phyloP scores from a whole-genome alignment of 192 early-diverging fungal genomes.

The Entrophospora sp. region DNA sequence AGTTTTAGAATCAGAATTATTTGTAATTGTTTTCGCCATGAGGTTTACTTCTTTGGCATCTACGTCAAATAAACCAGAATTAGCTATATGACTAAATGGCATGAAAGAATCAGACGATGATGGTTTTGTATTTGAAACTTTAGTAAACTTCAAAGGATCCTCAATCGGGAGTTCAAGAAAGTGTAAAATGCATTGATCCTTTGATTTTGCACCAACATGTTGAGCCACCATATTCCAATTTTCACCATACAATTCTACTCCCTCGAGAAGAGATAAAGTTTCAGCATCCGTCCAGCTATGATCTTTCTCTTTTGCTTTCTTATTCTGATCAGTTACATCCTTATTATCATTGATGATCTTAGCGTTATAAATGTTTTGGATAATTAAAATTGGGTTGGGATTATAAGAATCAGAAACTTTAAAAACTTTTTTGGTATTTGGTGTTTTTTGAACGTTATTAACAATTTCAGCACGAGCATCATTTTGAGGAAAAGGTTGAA shows the following conservation, averaged over 20 bases:
- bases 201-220: constrained; percentile 81
- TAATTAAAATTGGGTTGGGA: no score
- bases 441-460: constrained; percentile 20
- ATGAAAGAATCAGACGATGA: constrained; percentile 58
- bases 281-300: constrained; percentile 85
- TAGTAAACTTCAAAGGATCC: constrained; percentile 55
- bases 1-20: neutral
- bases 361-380: no score
- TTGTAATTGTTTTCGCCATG: no score
- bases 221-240: constrained; percentile 90
- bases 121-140: constrained; percentile 41
- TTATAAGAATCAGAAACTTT: no score
- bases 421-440: constrained; percentile 31
- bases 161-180: constrained; percentile 91
- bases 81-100: constrained; percentile 75
- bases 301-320: constrained; percentile 24
- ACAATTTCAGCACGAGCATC: constrained; percentile 8
- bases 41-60: constrained; percentile 9
- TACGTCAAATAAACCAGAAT: constrained; percentile 63
- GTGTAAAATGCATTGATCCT: constrained; percentile 84
- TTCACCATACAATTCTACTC: constrained; percentile 86
- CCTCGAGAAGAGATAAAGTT: constrained; percentile 80
- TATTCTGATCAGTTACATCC: constrained; percentile 17
- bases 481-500: constrained; percentile 78
- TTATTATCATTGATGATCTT: no score